Percentiles rank a stretch among this genome's conserved stretches.
phyloP scores from a whole-genome alignment of 108 stramenopile species.

The Cyclotella atomus region DNA sequence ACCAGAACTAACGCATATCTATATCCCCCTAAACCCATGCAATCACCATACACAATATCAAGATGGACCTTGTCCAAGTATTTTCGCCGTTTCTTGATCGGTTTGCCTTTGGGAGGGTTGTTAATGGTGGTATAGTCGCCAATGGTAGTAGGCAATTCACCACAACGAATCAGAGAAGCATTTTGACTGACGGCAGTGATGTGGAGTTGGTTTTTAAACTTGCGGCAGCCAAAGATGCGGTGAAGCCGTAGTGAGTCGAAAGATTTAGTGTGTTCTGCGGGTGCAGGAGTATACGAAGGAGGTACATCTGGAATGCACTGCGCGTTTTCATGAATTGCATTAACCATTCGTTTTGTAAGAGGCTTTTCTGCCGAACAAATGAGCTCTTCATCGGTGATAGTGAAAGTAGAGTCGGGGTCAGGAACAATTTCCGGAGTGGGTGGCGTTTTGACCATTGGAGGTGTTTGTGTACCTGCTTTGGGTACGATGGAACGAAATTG shows the following conservation, averaged over 20 bases:
- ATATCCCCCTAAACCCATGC: slow-evolving; percentile 1
- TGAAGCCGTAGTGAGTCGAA: neutral
- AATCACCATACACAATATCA: slow-evolving; percentile 9
- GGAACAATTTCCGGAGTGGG: neutral
- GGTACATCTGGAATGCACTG: neutral
- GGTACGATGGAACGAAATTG: neutral
- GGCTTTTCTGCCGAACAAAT: neutral
- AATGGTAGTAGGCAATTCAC: neutral
- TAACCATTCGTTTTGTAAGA: neutral
- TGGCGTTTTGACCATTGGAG: neutral
- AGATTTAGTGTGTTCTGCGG: neutral
- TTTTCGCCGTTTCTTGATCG: neutral
- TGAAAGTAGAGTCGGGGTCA: too few species aligned
- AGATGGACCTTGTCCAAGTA: slow-evolving; percentile 19
- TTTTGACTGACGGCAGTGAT: neutral
- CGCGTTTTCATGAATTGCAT: neutral
- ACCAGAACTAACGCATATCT: neutral
- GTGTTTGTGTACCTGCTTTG: neutral
- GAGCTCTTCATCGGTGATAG: neutral
- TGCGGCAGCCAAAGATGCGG: neutral
- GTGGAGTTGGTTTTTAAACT: neutral
- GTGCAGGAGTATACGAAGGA: neutral
- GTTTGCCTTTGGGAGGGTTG: neutral
- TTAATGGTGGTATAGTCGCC: neutral
- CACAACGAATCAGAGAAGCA: neutral